Conservation (phyloP, 805 yeast genomes). For the Candida sakaeoensis region DNA sequence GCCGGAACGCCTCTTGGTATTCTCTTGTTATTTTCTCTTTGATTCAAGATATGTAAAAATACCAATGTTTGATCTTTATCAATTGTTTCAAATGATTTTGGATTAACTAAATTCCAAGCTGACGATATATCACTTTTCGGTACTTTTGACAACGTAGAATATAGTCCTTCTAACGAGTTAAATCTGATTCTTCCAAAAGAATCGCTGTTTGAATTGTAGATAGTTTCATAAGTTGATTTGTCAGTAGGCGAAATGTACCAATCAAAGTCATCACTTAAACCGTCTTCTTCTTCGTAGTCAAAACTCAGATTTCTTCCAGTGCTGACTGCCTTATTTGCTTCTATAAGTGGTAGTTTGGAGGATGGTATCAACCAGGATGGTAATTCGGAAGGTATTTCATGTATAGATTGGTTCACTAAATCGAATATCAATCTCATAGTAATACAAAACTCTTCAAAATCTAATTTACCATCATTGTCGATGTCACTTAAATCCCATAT, state of each 20-base stretch:
- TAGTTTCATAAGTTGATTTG: conserved; percentile 68
- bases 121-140: conserved; percentile 82
- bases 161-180: conserved; percentile 65
- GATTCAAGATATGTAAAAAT: conserved; percentile 86
- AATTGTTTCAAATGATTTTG: conserved; percentile 79
- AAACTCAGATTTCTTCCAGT: conserved; percentile 17
- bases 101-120: conserved; percentile 95
- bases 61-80: conserved; percentile 92
- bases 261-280: conserved; percentile 69
- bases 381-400: conserved; percentile 59
- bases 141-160: conserved; percentile 62
- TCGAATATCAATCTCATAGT: conserved; percentile 96
- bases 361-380: conserved; percentile 95
- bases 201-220: conserved; percentile 73
- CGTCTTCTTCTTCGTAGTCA: conserved; percentile 47
- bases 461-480: conserved; percentile 86
- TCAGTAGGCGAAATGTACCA: conserved; percentile 97
- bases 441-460: conserved; percentile 96
- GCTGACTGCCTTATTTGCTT: conserved; percentile 72
- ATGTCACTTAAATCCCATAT: conserved; percentile 93
- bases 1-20: conserved; percentile 96
- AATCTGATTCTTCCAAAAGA: conserved; percentile 75
- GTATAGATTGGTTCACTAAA: conserved; percentile 66
- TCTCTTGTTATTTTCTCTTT: conserved; percentile 77
- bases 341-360: conserved; percentile 77